These are phyloP conservation scores for Auriculariales sp. DNA, from an alignment of 768 basidiomycete species.

Conservation along the genomic window DNA sequence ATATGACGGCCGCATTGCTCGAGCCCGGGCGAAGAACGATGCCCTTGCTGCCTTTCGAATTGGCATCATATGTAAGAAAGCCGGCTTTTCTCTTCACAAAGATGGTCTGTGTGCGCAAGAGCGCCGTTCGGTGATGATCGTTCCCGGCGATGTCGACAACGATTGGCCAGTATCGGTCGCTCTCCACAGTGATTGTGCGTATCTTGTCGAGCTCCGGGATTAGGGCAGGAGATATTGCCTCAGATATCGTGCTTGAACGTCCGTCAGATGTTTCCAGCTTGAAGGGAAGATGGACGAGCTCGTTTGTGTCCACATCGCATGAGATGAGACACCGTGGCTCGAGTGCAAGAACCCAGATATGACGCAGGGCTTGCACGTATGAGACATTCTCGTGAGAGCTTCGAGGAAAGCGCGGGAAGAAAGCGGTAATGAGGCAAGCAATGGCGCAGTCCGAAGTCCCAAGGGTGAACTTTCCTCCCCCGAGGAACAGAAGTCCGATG, in stretches of 20 bases:
- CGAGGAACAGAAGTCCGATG: slow-evolving; percentile 83
- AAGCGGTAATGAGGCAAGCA: slow-evolving; percentile 76
- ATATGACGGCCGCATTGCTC: slow-evolving; percentile 71
- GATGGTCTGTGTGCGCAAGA: slow-evolving; percentile 68
- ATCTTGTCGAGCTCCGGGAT: slow-evolving; percentile 80
- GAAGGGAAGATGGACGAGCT: slow-evolving; percentile 85
- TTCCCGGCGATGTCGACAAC: slow-evolving; percentile 62
- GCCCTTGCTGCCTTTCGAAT: slow-evolving; percentile 85
- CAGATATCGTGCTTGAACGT: too few relatives aligned
- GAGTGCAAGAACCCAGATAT: slow-evolving; percentile 90
- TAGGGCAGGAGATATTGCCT: slow-evolving; percentile 88
- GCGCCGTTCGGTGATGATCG: slow-evolving; percentile 47
- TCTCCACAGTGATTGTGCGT: slow-evolving; percentile 74
- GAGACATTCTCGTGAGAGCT: slow-evolving; percentile 75
- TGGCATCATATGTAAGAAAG: slow-evolving; percentile 85
- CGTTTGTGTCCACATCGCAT: slow-evolving; percentile 80
- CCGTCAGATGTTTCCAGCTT: too few relatives aligned
- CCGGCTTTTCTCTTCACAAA: slow-evolving; percentile 88
- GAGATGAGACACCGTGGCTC: slow-evolving; percentile 89
- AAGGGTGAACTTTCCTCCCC: slow-evolving; percentile 81
- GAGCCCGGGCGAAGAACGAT: slow-evolving; percentile 80
- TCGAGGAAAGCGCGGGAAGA: slow-evolving; percentile 80
- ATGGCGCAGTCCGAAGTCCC: slow-evolving; percentile 87
- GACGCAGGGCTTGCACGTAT: slow-evolving; percentile 84
- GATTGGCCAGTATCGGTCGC: slow-evolving; percentile 92